A percentile compares a stretch with the other conserved stretches of the same genome.
Evolutionary conservation across 83 land plant genomes (phyloP).

Genomic region (Thuja plicata): DNA sequence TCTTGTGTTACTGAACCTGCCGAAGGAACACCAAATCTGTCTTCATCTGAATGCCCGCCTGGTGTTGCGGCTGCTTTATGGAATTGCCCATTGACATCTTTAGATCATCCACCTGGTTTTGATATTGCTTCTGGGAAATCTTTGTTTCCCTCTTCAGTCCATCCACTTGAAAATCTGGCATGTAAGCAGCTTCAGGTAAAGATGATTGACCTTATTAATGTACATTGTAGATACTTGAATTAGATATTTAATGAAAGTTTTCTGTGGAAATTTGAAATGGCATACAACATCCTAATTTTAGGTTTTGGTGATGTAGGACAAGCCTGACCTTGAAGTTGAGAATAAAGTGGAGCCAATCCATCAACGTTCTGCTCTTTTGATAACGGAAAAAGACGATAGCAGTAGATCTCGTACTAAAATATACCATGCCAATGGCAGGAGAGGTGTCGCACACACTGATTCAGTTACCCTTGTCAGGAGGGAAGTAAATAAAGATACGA

Average conservation of each 20-base stretch:
- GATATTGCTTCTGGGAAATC: not conserved
- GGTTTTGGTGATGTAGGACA: not conserved
- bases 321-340: not conserved
- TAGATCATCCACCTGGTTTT: not conserved
- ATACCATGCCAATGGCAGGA: not conserved
- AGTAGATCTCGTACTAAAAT: not conserved
- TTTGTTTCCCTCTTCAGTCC: not conserved
- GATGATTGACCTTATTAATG: not conserved
- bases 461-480: not conserved
- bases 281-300: not conserved
- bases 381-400: not conserved
- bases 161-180: not conserved
- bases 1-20: not conserved
- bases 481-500: not conserved
- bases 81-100: not conserved
- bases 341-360: not conserved
- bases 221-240: not conserved
- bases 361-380: not conserved
- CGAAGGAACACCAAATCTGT: not conserved
- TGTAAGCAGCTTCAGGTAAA: slow-evolving; percentile 1
- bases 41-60: slow-evolving; percentile 8
- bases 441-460: not conserved
- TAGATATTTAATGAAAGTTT: not conserved
- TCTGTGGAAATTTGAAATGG: not conserved
- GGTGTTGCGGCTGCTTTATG: not conserved